Evolutionary conservation across 129 eudicot genomes (phyloP).

Genomic region (Rutidosis leptorrhynchoides): DNA sequence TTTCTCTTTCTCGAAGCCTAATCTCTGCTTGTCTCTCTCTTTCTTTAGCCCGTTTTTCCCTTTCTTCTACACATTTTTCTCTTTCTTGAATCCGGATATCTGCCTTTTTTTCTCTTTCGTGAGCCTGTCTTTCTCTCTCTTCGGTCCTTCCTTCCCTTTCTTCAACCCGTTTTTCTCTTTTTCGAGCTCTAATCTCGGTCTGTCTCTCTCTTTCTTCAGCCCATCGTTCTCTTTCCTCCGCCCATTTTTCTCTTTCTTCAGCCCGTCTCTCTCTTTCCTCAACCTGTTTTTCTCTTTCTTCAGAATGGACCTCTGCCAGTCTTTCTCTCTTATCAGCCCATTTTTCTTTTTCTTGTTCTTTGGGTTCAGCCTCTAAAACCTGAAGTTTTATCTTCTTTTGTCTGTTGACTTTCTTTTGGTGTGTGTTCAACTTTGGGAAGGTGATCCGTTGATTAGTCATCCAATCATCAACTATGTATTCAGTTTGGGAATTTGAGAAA

Average conservation of each 20-base stretch:
- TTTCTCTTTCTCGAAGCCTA: no score
- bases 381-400: neutral
- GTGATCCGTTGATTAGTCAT: neutral
- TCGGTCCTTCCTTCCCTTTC: neutral
- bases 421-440: neutral
- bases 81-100: no score
- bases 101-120: neutral
- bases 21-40: neutral
- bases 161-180: neutral
- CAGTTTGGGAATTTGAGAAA: constrained; percentile 1
- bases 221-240: neutral
- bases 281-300: neutral
- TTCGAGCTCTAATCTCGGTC: neutral
- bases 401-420: neutral
- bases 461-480: constrained; percentile 9
- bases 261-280: neutral
- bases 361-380: neutral
- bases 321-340: no score
- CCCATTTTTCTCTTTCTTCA: neutral
- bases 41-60: neutral
- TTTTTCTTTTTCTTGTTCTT: neutral
- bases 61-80: neutral
- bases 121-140: neutral
- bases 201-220: neutral
- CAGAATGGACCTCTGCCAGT: neutral